phyloP scores from a whole-genome alignment of 768 basidiomycete species.

The Boletales sp. region DNA sequence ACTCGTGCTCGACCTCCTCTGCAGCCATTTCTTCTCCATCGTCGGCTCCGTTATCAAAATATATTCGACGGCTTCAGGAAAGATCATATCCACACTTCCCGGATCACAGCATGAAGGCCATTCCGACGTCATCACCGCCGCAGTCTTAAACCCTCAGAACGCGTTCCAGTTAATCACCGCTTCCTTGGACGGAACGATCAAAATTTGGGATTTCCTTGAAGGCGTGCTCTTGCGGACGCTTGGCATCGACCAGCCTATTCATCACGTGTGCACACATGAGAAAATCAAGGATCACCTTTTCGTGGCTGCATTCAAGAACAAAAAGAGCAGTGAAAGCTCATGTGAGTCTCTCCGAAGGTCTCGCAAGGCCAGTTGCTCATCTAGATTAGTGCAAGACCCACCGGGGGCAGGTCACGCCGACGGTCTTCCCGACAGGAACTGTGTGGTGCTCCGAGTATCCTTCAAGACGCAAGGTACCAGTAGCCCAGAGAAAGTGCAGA shows the following conservation, averaged over 20 bases:
- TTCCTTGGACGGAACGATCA: conserved; percentile 77
- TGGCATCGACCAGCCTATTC: conserved; percentile 64
- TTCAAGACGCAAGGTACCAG: conserved; percentile 40
- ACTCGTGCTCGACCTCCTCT: conserved; percentile 8
- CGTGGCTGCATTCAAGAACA: conserved; percentile 55
- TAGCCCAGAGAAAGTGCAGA: conserved; percentile 38
- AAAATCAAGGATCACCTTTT: conserved; percentile 67
- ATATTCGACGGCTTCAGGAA: conserved; percentile 72
- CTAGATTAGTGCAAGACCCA: conserved; percentile 7
- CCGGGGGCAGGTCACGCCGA: not conserved
- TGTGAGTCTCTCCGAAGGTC: conserved; percentile 10
- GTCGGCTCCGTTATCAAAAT: conserved; percentile 82
- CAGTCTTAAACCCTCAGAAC: conserved; percentile 80
- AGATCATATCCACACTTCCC: conserved; percentile 81
- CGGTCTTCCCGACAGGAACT: conserved; percentile 45
- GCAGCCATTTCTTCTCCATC: conserved; percentile 87
- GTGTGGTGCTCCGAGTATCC: conserved; percentile 58
- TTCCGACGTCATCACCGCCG: conserved; percentile 63
- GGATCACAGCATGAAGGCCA: conserved; percentile 40
- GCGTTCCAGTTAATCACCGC: conserved; percentile 86
- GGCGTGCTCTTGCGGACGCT: conserved; percentile 75
- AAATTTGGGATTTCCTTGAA: conserved; percentile 94
- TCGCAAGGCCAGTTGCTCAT: not conserved
- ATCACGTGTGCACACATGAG: conserved; percentile 68
- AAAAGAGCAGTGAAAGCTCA: conserved; percentile 39